A percentile compares a stretch with the other conserved stretches of the same genome.
Conservation (phyloP, 2,329 filamentous ascomycete species). For the Neodidymelliopsis sp. region DNA sequence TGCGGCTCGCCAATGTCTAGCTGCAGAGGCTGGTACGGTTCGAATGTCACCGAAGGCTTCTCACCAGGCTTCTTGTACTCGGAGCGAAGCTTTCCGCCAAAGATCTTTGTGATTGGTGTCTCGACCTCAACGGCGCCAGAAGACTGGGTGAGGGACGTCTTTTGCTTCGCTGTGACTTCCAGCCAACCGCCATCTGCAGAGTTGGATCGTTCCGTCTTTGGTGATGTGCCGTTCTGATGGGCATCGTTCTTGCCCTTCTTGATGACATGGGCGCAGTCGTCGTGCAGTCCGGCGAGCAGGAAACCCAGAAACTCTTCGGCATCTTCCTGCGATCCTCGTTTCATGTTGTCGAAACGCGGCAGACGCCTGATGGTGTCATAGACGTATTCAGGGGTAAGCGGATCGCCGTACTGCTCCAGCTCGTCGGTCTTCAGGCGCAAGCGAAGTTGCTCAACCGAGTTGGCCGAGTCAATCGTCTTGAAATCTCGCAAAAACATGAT, state of each 20-base stretch:
- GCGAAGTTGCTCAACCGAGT: constrained; percentile 75
- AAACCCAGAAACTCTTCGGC: constrained; percentile 97
- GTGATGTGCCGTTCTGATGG: constrained; percentile 48
- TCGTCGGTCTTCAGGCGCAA: constrained; percentile 80
- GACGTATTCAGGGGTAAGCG: constrained; percentile 92
- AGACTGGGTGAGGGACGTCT: constrained; percentile 82
- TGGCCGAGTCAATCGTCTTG: constrained; percentile 80
- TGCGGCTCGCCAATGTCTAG: constrained; percentile 90
- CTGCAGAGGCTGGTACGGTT: constrained; percentile 93
- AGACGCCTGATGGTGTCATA: constrained; percentile 90
- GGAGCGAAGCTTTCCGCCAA: constrained; percentile 88
- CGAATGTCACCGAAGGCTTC: constrained; percentile 89
- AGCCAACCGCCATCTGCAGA: constrained; percentile 77
- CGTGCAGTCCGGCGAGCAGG: constrained; percentile 87
- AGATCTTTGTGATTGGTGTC: constrained; percentile 92
- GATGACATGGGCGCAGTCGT: constrained; percentile 86
- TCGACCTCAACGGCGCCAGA: constrained; percentile 76
- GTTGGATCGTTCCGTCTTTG: constrained; percentile 54
- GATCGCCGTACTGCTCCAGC: constrained; percentile 87
- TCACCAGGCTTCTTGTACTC: constrained; percentile 86
- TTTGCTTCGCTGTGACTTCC: constrained; percentile 93
- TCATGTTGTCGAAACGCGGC: constrained; percentile 90
- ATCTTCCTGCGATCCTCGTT: constrained; percentile 96
- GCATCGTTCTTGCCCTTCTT: constrained; percentile 55
- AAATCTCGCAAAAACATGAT: constrained; percentile 97